Conservation (phyloP, 495 filamentous ascomycete species). For the Annulohypoxylon maeteangense region DNA sequence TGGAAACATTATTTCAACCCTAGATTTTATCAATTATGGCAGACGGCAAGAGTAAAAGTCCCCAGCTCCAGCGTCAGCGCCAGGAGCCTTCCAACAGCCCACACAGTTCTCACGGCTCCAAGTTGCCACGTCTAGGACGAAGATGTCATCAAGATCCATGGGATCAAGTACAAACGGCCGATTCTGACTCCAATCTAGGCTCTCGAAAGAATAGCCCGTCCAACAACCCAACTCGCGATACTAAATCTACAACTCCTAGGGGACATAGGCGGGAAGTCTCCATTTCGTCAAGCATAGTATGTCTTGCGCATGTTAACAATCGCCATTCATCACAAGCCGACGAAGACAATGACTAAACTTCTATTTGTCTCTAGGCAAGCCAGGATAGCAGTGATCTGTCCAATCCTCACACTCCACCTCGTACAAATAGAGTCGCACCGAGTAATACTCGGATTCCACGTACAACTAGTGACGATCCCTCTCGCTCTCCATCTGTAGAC, state of each 20-base stretch:
- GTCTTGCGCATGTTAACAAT: neutral
- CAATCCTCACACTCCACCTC: slow-evolving; percentile 17
- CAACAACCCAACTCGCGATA: slow-evolving; percentile 21
- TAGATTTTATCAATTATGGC: slow-evolving; percentile 25
- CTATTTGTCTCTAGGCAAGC: slow-evolving; percentile 27
- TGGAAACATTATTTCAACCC: neutral
- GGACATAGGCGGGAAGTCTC: slow-evolving; percentile 19
- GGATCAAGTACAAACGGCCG: neutral
- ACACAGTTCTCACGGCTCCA: slow-evolving; percentile 27
- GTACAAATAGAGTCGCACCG: slow-evolving; percentile 3
- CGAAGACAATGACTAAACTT: slow-evolving; percentile 8
- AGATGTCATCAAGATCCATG: slow-evolving; percentile 19
- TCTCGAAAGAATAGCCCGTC: slow-evolving; percentile 21
- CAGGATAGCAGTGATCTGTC: slow-evolving; percentile 34
- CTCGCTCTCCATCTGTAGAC: neutral
- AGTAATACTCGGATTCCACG: slow-evolving; percentile 6
- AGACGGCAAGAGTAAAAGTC: slow-evolving; percentile 8
- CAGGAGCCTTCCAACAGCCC: slow-evolving; percentile 19
- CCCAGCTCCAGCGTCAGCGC: slow-evolving; percentile 4
- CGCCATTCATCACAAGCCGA: neutral
- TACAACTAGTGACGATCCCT: slow-evolving; percentile 6
- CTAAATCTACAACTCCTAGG: slow-evolving; percentile 1
- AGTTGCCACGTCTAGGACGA: slow-evolving; percentile 23
- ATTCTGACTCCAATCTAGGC: slow-evolving; percentile 35
- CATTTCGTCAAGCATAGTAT: slow-evolving; percentile 34